These are phyloP conservation scores for Colletotrichum musae DNA, from an alignment of 2,329 filamentous ascomycete species.

Conservation along the genomic window DNA sequence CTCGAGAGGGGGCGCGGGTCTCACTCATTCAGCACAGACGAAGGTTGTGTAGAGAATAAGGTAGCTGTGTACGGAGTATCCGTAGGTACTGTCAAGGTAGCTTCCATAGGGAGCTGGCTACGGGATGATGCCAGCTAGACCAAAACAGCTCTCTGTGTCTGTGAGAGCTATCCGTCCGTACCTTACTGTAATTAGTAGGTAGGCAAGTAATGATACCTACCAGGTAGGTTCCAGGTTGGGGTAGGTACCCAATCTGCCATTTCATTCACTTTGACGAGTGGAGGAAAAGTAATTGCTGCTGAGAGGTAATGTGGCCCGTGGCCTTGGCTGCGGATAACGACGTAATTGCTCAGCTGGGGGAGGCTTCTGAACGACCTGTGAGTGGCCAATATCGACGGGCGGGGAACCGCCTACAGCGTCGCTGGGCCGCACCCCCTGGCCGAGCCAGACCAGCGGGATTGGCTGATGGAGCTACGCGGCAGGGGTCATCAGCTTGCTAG, in stretches of 20 bases:
- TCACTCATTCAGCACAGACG: too few species aligned
- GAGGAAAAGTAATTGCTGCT: conserved; percentile 28
- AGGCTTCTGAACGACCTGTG: conserved; percentile 12
- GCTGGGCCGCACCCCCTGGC: conserved; percentile 28
- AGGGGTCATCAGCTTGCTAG: conserved; percentile 33
- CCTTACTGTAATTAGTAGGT: too few species aligned
- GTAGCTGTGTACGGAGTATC: too few species aligned
- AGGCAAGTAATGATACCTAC: too few species aligned
- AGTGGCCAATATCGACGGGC: conserved; percentile 23
- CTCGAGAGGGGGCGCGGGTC: too few species aligned
- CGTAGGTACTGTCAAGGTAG: too few species aligned
- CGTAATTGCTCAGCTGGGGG: conserved; percentile 37
- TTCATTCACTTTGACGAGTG: conserved; percentile 13
- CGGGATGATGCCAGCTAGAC: conserved; percentile 13
- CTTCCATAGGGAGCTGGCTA: too few species aligned
- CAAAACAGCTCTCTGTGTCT: neutral
- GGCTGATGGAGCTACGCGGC: conserved; percentile 33
- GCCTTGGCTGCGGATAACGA: conserved; percentile 40
- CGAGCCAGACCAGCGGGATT: conserved; percentile 37
- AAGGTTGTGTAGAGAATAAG: too few species aligned
- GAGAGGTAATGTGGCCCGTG: conserved; percentile 21
- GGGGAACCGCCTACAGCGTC: conserved; percentile 32
- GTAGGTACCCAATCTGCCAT: neutral
- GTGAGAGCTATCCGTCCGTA: too few species aligned
- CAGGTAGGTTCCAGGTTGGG: too few species aligned